Evolutionary conservation across 2,329 filamentous ascomycete species (phyloP).

Genomic region (Aspergillus sp.): DNA sequence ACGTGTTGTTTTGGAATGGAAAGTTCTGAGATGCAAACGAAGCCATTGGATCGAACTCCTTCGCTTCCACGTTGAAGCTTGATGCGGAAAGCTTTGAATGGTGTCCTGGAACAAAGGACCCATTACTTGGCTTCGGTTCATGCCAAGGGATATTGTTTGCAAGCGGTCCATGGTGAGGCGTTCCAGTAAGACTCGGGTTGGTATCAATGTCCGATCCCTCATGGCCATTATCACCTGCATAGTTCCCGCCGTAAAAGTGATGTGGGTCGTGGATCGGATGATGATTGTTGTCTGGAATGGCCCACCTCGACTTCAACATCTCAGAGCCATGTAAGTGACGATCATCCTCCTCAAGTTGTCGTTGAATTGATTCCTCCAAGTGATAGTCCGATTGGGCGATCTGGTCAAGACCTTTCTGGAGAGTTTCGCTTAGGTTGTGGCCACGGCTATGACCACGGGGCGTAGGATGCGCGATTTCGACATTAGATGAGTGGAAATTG

Average conservation of each 20-base stretch:
- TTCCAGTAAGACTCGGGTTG: constrained; percentile 67
- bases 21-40: constrained; percentile 45
- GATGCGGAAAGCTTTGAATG: constrained; percentile 66
- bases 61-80: constrained; percentile 81
- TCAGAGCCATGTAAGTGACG: constrained; percentile 36
- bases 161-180: constrained; percentile 42
- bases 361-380: constrained; percentile 71
- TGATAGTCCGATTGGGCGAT: constrained; percentile 71
- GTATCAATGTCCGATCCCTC: constrained; percentile 66
- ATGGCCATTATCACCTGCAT: constrained; percentile 30
- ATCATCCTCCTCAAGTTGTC: constrained; percentile 73
- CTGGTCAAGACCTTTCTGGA: constrained; percentile 74
- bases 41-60: constrained; percentile 68
- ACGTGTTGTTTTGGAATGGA: constrained; percentile 38
- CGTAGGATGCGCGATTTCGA: constrained; percentile 57
- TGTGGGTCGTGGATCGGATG: constrained; percentile 24
- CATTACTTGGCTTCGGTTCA: constrained; percentile 25
- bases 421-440: constrained; percentile 70
- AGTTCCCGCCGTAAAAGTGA: constrained; percentile 30
- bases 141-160: constrained; percentile 29
- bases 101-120: constrained; percentile 39
- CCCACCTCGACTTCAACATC: constrained; percentile 33
- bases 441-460: constrained; percentile 52
- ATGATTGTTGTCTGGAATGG: constrained; percentile 26
- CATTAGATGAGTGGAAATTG: constrained; percentile 37